phyloP scores from a whole-genome alignment of 2,329 filamentous ascomycete genomes.

The Grosmannia huntii region DNA sequence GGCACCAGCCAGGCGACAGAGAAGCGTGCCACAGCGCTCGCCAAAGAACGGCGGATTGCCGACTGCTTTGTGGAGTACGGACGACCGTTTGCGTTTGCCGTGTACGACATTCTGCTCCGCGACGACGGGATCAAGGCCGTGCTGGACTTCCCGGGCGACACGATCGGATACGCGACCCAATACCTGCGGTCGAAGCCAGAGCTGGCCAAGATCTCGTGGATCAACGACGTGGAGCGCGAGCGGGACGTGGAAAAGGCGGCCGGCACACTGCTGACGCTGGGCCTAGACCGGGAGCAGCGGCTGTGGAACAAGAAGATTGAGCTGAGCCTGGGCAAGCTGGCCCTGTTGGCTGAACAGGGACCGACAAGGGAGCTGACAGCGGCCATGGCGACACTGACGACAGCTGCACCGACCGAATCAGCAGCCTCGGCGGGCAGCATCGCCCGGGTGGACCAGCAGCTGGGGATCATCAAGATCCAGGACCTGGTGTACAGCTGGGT shows the following conservation, averaged over 20 bases:
- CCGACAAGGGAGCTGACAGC: slow-evolving; percentile 10
- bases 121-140: slow-evolving; percentile 53
- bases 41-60: slow-evolving; percentile 35
- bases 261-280: slow-evolving; percentile 56
- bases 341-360: slow-evolving; percentile 47
- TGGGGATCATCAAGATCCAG: slow-evolving; percentile 66
- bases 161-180: slow-evolving; percentile 56
- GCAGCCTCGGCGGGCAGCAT: background rate
- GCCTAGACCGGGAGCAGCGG: slow-evolving; percentile 59
- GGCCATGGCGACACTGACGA: slow-evolving; percentile 1
- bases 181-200: slow-evolving; percentile 63
- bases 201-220: slow-evolving; percentile 77
- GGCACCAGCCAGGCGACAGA: slow-evolving; percentile 23
- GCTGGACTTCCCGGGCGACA: slow-evolving; percentile 58
- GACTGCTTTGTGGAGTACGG: slow-evolving; percentile 51
- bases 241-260: slow-evolving; percentile 64
- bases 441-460: slow-evolving; percentile 44
- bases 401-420: background rate
- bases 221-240: slow-evolving; percentile 76
- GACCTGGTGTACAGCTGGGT: slow-evolving; percentile 63
- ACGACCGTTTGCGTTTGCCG: slow-evolving; percentile 57
- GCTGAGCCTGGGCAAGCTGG: slow-evolving; percentile 76
- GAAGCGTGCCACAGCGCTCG: slow-evolving; percentile 28
- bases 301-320: slow-evolving; percentile 92
- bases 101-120: slow-evolving; percentile 66